Conservation (phyloP, 495 filamentous ascomycete species). For the Penicillium canariense region DNA sequence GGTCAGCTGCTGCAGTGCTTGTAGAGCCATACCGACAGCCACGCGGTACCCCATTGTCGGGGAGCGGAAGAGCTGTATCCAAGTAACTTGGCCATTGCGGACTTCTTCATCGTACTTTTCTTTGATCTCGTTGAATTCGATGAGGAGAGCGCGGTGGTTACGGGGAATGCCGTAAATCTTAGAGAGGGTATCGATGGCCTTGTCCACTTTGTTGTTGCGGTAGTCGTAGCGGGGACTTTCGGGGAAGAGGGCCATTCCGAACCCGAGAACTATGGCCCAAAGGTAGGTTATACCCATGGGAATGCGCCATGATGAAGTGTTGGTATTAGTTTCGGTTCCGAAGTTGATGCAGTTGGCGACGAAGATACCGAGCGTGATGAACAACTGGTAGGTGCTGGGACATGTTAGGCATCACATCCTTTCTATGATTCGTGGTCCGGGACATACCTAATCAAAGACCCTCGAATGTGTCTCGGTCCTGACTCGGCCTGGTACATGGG, state of each 20-base stretch:
- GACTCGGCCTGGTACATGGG: conserved; percentile 73
- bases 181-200: conserved; percentile 63
- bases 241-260: conserved; percentile 67
- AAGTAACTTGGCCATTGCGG: conserved; percentile 36
- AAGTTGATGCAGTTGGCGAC: conserved; percentile 76
- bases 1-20: conserved; percentile 46
- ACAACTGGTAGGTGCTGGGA: conserved; percentile 66
- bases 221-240: conserved; percentile 71
- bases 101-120: conserved; percentile 55
- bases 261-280: conserved; percentile 67
- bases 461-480: conserved; percentile 60
- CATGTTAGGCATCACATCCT: neutral
- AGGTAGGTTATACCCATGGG: conserved; percentile 75
- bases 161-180: conserved; percentile 64
- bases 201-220: conserved; percentile 57
- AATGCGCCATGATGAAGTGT: conserved; percentile 67
- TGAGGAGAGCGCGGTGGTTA: conserved; percentile 57
- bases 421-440: neutral
- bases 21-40: conserved; percentile 61
- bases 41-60: conserved; percentile 69
- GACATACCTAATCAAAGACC: conserved; percentile 56
- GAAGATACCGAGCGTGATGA: conserved; percentile 84
- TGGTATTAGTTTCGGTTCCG: conserved; percentile 53
- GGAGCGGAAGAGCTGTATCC: conserved; percentile 56
- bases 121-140: conserved; percentile 64